Evolutionary conservation across 352 stramenopile genomes (phyloP), one percentile per base, ranked within the genome.

Genomic region (Pythium aristosporum): DNA sequence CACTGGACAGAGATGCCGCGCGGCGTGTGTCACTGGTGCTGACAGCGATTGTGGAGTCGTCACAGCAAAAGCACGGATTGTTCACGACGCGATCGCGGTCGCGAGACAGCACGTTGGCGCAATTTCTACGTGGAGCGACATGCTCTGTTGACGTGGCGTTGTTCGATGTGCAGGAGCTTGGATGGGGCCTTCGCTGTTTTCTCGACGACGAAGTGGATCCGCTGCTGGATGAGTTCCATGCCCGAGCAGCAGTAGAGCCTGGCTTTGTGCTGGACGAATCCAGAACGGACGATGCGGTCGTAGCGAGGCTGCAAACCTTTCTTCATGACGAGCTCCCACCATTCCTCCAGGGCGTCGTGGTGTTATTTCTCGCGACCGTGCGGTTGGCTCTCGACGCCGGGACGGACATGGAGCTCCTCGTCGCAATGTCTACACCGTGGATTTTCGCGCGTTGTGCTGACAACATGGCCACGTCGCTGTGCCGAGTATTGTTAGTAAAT

Each of bases 41-140:
- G 20, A 61, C 39, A 16, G 55, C 43, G 13, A 65, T 70, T 16
- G 34, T 70, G 36, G 43, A 65, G 23, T 70, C 63, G 16, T 32
- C 23, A 0, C 11, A 62, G 34, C 11, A 9, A 13, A 65, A 70
- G 34, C 18, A 36, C 4, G 57, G 52, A 20, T 20, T 65, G 16
- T 65, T 55, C 30, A 36, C 49, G 3, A 21, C 13, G 1, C 25
- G 4, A 10, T 43, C 20, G 28, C 6, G 5, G 16, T 36, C 37
- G 9, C n/a, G 16, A 16, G 30, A 55, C 28, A 21, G 25, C 6
- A 42, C 15, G 18, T 28, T 55, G 36, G 28, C 7, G 15, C 13
- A 13, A 28, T 55, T 28, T 25, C 30, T 55, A 13, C 30, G 48
- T 15, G 48, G 48, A 23, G 25, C 28, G 30, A 8, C 25, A 55